Evolutionary conservation across 2,329 filamentous ascomycete genomes (phyloP).

Genomic region (Aspergillus sp.): DNA sequence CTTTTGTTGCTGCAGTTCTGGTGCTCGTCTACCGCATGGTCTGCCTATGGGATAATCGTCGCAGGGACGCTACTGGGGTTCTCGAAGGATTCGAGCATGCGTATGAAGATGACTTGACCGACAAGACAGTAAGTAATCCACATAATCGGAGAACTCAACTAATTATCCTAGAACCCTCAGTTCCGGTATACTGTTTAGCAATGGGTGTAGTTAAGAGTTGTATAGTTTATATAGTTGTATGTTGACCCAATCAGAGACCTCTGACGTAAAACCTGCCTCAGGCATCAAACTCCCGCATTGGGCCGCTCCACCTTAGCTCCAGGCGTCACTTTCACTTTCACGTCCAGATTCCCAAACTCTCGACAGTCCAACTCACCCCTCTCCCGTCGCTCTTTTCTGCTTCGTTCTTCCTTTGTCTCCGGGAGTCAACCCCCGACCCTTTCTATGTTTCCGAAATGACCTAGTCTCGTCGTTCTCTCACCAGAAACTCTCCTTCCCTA

Average conservation of each 20-base stretch:
- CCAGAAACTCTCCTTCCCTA: background rate
- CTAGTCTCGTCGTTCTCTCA: constrained; percentile 4
- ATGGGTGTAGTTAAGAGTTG: background rate
- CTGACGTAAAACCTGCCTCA: background rate
- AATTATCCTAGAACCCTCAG: constrained; percentile 13
- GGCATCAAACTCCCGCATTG: background rate
- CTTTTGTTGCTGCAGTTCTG: constrained; percentile 35
- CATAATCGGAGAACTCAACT: no score
- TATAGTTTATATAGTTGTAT: background rate
- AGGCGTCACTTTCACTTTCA: background rate
- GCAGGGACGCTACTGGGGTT: constrained; percentile 40
- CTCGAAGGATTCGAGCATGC: constrained; percentile 54
- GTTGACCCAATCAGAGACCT: background rate
- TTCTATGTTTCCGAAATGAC: constrained; percentile 3
- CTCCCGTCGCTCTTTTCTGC: constrained; percentile 5
- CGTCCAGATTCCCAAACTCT: background rate
- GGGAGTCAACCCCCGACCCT: background rate
- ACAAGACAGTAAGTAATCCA: constrained; percentile 31
- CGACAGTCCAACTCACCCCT: background rate
- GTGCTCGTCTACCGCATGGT: constrained; percentile 47
- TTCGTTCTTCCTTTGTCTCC: constrained; percentile 1
- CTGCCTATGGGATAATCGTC: constrained; percentile 47
- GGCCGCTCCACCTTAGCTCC: background rate
- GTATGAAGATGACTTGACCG: constrained; percentile 54
- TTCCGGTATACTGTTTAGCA: constrained; percentile 12